Conservation (phyloP, 2,329 filamentous ascomycete species). For the Harringtonia lauricola region DNA sequence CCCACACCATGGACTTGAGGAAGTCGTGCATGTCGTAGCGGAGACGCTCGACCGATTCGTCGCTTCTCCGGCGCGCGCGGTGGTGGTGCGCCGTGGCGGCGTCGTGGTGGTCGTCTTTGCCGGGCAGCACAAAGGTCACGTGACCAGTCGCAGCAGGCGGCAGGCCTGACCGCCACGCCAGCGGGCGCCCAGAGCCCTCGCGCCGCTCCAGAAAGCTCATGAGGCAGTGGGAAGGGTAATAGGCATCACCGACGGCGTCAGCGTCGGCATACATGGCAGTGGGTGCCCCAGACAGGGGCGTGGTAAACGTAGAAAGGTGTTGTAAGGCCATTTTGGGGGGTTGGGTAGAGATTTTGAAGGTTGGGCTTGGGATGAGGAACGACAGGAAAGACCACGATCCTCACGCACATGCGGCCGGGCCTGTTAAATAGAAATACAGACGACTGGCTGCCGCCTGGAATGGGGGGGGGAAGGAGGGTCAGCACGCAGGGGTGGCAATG, state of each 20-base stretch:
- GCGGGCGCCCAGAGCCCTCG: neutral
- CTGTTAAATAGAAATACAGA: too few relatives aligned
- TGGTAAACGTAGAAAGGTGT: neutral
- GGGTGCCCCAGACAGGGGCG: neutral
- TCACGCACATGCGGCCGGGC: too few relatives aligned
- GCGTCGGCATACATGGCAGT: neutral
- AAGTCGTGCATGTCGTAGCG: conserved; percentile 10
- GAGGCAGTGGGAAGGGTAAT: neutral
- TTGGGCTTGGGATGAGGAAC: neutral
- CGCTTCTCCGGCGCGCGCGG: neutral
- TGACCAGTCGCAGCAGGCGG: neutral
- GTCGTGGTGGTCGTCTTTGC: neutral
- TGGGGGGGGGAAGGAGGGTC: too few relatives aligned
- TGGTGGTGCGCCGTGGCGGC: neutral
- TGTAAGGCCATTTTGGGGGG: neutral
- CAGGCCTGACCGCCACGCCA: conserved; percentile 7
- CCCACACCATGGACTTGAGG: conserved; percentile 10
- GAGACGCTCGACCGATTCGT: neutral
- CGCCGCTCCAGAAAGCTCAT: conserved; percentile 5
- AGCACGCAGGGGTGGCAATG: too few relatives aligned
- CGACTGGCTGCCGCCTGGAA: too few relatives aligned
- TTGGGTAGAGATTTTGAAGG: neutral
- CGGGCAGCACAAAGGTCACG: neutral
- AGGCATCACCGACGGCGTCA: neutral
- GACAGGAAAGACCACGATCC: too few relatives aligned